These are phyloP conservation scores for Colletotrichum trifolii DNA, from an alignment of 2,329 filamentous ascomycete genomes.

Conservation along the genomic window DNA sequence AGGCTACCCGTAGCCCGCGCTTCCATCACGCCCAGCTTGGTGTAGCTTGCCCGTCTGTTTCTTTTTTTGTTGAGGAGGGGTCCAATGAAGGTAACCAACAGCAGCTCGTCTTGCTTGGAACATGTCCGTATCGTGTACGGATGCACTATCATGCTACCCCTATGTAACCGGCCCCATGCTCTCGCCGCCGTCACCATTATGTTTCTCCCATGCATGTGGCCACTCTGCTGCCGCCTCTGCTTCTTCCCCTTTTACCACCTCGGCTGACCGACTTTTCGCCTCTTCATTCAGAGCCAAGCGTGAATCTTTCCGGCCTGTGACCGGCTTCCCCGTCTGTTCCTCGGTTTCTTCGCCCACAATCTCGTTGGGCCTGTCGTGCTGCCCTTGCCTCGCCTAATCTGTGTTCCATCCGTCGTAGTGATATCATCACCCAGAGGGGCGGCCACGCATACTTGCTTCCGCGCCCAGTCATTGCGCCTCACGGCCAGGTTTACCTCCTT, in stretches of 20 bases:
- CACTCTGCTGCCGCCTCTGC: neutral
- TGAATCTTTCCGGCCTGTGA: neutral
- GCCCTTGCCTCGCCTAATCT: conserved; percentile 6
- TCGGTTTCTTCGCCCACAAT: neutral
- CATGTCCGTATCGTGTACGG: neutral
- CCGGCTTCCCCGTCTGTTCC: neutral
- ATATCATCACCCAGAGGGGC: conserved; percentile 28
- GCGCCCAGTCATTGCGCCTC: conserved; percentile 12
- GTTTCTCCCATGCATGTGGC: conserved; percentile 28
- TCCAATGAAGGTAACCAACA: neutral
- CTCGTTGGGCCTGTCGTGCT: conserved; percentile 5
- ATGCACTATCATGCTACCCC: conserved; percentile 7
- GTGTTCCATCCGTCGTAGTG: conserved; percentile 12
- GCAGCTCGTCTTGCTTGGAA: neutral
- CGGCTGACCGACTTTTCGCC: conserved; percentile 32
- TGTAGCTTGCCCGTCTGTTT: neutral
- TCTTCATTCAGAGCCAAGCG: neutral
- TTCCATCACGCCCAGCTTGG: no score
- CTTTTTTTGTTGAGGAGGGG: conserved; percentile 26
- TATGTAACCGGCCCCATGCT: conserved; percentile 15
- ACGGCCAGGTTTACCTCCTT: neutral
- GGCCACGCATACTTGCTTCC: neutral
- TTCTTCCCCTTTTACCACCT: neutral
- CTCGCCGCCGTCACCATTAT: conserved; percentile 26
- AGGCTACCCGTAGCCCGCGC: conserved; percentile 7